Percentiles rank a stretch among this genome's conserved stretches.
phyloP scores from a whole-genome alignment of 306 rosid species.

The Adenanthera pavonina region DNA sequence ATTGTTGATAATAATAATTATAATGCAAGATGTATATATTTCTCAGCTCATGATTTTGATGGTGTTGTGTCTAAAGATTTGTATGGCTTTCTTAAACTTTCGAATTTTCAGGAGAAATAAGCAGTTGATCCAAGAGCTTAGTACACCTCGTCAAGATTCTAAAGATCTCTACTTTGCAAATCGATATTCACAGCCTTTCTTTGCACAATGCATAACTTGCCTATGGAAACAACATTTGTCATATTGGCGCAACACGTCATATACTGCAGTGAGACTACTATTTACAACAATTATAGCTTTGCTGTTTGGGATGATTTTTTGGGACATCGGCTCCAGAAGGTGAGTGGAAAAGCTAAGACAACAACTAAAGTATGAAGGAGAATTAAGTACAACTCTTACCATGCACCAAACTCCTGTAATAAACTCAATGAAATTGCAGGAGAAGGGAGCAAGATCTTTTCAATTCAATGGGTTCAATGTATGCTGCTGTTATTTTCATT shows the following conservation, averaged over 20 bases:
- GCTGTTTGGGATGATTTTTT: constrained; percentile 51
- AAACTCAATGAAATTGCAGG: constrained; percentile 37
- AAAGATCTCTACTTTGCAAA: constrained; percentile 45
- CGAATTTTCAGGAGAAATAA: constrained; percentile 49
- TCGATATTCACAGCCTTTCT: constrained; percentile 44
- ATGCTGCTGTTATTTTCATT: constrained; percentile 63
- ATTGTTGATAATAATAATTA: not conserved
- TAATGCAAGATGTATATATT: not conserved
- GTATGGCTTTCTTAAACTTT: constrained; percentile 19
- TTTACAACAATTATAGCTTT: constrained; percentile 52
- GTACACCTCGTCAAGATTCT: constrained; percentile 45
- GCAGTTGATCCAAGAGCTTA: constrained; percentile 46
- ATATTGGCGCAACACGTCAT: constrained; percentile 55
- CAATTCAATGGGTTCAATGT: constrained; percentile 89
- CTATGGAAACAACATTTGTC: constrained; percentile 59
- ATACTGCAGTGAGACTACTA: constrained; percentile 53
- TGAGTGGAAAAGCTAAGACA: constrained; percentile 12
- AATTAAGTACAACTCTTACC: not conserved
- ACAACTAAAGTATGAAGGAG: not conserved
- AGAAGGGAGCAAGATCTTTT: constrained; percentile 63
- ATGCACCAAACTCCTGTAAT: not conserved
- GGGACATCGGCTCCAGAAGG: constrained; percentile 56
- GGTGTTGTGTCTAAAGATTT: not conserved
- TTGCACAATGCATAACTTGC: constrained; percentile 49
- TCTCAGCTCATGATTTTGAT: not conserved